phyloP scores from a whole-genome alignment of 306 rosid genomes.

The Potentilla sterilis region DNA sequence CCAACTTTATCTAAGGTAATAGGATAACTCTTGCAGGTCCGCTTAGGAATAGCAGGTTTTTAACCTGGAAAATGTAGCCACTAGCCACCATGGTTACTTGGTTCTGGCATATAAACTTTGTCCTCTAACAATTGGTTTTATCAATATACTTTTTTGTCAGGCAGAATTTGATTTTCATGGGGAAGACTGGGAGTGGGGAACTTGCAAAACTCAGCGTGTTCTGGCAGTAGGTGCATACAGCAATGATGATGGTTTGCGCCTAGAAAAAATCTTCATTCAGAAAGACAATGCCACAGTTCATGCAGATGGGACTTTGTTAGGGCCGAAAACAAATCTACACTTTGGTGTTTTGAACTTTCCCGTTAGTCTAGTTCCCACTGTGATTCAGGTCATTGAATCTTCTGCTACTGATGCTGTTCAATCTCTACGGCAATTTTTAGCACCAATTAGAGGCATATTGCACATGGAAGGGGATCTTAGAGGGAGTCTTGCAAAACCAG shows the following conservation, averaged over 20 bases:
- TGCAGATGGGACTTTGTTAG: constrained; percentile 91
- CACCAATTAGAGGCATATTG: constrained; percentile 80
- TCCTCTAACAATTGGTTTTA: constrained; percentile 27
- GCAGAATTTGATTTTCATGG: constrained; percentile 94
- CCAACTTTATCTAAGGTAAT: neutral
- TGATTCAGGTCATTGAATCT: constrained; percentile 77
- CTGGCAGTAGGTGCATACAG: constrained; percentile 78
- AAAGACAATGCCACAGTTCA: constrained; percentile 90
- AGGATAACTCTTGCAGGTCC: neutral
- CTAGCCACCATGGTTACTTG: neutral
- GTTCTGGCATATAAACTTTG: constrained; percentile 21
- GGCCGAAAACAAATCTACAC: constrained; percentile 85
- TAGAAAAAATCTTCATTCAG: constrained; percentile 72
- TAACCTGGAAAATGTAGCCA: neutral
- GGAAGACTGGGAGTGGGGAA: constrained; percentile 97
- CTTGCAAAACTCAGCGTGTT: constrained; percentile 80
- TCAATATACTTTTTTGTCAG: constrained; percentile 42
- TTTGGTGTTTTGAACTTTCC: constrained; percentile 92
- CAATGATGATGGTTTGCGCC: constrained; percentile 71
- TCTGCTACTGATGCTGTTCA: constrained; percentile 68
- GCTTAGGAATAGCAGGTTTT: neutral
- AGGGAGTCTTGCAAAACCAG: constrained; percentile 87
- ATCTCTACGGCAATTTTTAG: constrained; percentile 63
- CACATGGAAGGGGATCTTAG: constrained; percentile 99
- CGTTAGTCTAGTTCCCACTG: constrained; percentile 77